These are phyloP conservation scores for Lactuca sativa DNA, from an alignment of 129 eudicot species.

Conservation along the genomic window DNA sequence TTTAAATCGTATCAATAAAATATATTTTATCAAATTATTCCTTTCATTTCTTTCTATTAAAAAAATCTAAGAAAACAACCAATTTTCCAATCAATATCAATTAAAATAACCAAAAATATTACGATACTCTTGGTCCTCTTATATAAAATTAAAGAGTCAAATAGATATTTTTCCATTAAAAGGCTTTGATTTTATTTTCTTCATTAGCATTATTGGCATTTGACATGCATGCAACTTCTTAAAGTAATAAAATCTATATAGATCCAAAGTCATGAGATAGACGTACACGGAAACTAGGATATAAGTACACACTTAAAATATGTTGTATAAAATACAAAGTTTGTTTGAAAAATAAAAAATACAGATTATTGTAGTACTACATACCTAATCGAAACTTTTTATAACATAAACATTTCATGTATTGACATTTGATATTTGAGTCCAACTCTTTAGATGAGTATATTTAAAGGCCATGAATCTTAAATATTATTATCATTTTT, in stretches of 20 bases:
- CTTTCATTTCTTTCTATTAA: too few species aligned
- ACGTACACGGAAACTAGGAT: neutral
- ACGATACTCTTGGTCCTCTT: neutral
- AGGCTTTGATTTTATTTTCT: neutral
- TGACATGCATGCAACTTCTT: neutral
- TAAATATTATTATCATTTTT: neutral
- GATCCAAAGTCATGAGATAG: neutral
- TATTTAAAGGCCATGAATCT: too few species aligned
- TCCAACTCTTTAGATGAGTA: neutral
- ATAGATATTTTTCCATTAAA: neutral
- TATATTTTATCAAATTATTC: too few species aligned
- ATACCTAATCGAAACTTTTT: too few species aligned
- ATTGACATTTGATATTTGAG: too few species aligned
- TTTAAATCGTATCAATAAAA: too few species aligned
- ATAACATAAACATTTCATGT: too few species aligned
- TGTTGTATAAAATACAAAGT: too few species aligned
- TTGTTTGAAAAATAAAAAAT: neutral
- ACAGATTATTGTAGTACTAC: too few species aligned
- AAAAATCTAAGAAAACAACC: too few species aligned
- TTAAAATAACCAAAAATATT: neutral
- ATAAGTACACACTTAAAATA: neutral
- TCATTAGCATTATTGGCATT: conserved; percentile 5
- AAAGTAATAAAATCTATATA: neutral
- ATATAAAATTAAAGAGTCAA: neutral
- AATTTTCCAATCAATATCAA: too few species aligned